phyloP scores from a whole-genome alignment of 257 asterid species.

The Nicotiana otophora region DNA sequence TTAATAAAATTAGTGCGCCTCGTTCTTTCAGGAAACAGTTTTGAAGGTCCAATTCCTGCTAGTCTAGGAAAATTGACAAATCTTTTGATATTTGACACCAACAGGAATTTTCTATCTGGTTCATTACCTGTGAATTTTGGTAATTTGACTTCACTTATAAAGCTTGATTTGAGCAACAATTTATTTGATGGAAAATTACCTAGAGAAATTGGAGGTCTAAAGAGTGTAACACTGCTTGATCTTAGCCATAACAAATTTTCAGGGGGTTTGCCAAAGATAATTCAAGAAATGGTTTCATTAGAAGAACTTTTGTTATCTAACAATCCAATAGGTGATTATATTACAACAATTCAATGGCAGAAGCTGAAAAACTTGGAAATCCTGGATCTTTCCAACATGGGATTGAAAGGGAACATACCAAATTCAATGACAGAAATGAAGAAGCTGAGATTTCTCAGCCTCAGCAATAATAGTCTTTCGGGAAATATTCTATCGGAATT shows the following conservation, averaged over 20 bases:
- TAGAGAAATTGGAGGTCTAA: conserved; percentile 14
- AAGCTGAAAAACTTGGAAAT: conserved; percentile 19
- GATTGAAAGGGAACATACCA: conserved; percentile 20
- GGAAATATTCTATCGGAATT: conserved; percentile 18
- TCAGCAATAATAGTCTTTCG: conserved; percentile 20
- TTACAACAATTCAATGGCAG: conserved; percentile 21
- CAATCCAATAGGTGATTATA: conserved; percentile 20
- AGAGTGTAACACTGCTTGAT: conserved; percentile 20
- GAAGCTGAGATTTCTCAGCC: conserved; percentile 32
- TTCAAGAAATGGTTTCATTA: conserved; percentile 14
- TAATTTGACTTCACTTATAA: conserved; percentile 19
- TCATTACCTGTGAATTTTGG: conserved; percentile 19
- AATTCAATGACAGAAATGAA: conserved; percentile 20
- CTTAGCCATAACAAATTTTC: conserved; percentile 25
- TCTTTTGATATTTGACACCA: conserved; percentile 26
- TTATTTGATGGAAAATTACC: conserved; percentile 21
- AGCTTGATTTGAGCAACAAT: conserved; percentile 32
- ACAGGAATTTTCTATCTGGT: conserved; percentile 24
- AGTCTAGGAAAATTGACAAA: conserved; percentile 17
- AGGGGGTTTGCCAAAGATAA: conserved; percentile 5
- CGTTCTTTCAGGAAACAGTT: conserved; percentile 20
- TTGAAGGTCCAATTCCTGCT: conserved; percentile 18
- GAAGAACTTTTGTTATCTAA: conserved; percentile 17
- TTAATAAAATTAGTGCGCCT: conserved; percentile 16
- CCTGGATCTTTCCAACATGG: conserved; percentile 23